Evolutionary conservation across 1,284 basidiomycete genomes (phyloP).

Genomic region (Nidula niveotomentosa): DNA sequence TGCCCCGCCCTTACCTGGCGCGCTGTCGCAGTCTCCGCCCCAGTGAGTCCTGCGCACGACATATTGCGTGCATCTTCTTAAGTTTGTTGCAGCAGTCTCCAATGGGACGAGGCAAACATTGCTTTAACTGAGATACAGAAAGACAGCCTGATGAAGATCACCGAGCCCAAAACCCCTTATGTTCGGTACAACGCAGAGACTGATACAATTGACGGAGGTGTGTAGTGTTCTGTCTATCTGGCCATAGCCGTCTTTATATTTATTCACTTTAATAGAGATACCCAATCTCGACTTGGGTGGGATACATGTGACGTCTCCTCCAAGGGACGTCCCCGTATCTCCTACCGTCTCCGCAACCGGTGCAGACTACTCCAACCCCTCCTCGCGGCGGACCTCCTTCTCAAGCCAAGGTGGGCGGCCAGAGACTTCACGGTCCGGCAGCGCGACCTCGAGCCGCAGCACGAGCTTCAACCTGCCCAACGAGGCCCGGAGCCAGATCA

Average conservation of each 20-base stretch:
- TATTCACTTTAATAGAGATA: constrained; percentile 51
- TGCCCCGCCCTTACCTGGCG: constrained; percentile 46
- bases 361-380: constrained; percentile 55
- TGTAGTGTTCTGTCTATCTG: constrained; percentile 23
- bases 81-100: constrained; percentile 46
- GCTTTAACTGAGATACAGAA: constrained; percentile 89
- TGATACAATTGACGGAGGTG: constrained; percentile 79
- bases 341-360: constrained; percentile 47
- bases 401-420: constrained; percentile 42
- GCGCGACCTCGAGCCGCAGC: constrained; percentile 72
- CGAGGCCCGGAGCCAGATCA: constrained; percentile 60
- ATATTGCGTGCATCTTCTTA: constrained; percentile 4
- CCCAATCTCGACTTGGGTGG: constrained; percentile 57
- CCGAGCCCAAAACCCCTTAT: constrained; percentile 95
- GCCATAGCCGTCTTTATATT: neutral
- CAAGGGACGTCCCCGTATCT: constrained; percentile 22
- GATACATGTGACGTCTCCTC: constrained; percentile 24
- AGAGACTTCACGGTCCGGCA: constrained; percentile 47
- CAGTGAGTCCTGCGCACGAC: constrained; percentile 39
- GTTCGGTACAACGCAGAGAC: constrained; percentile 88
- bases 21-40: constrained; percentile 9
- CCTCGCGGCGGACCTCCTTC: constrained; percentile 80
- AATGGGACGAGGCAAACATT: constrained; percentile 93
- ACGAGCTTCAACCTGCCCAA: constrained; percentile 81
- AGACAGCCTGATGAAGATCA: constrained; percentile 95